Base-by-base conservation (phyloP, 208 protist species). In the Balamuthia mandrillaris region DNA sequence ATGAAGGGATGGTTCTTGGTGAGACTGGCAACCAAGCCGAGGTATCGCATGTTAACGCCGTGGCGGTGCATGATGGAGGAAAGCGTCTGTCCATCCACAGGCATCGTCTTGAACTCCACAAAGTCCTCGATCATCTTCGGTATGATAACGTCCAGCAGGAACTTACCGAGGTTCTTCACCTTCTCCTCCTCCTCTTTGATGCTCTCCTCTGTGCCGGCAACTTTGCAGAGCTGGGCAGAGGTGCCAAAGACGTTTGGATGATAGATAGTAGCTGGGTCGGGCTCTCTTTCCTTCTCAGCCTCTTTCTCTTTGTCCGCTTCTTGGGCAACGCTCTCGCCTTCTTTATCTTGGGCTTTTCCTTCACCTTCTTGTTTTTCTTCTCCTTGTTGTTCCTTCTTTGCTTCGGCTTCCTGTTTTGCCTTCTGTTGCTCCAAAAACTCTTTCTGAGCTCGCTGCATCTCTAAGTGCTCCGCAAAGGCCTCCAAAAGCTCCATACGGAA, bases 11-110 rank as follows among this genome's bases (percentile, higher is more conserved):
- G 56, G 33, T 37, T 27, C 12, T 72, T 47, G 45, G 35, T 35
- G 10, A 86, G 33, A 1, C 41, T 51, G 0, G 88, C 63, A 6
- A 90, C 51, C 6, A 41, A n/a, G 61, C 89, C 89, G 0, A 90
- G 42, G 33, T 92, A 92, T 45, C 89, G 56, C 68, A 92, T 83
- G 42, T 92, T 92, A 29, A 92, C 90, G 60, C 89, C 89, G 42
- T 79, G 66, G 16, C 45, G 24, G 52, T 92, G 89, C 78, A 92
- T 84, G 1, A 75, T 47, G 3, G 52, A 47, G 4, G 88, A 82
- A 1, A 92, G 44, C 4, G 87, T 87, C 60, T 79, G 60, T 31
- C 87, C 87, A 85, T 92, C 89, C 7, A 90, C 49, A 49, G 86
- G 81, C 42, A 56, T 84, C 33, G 52, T 35, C 21, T 78, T 74